These are phyloP conservation scores for Neovahlkampfia damariscottae DNA, from an alignment of 78 protist species.

Conservation along the genomic window DNA sequence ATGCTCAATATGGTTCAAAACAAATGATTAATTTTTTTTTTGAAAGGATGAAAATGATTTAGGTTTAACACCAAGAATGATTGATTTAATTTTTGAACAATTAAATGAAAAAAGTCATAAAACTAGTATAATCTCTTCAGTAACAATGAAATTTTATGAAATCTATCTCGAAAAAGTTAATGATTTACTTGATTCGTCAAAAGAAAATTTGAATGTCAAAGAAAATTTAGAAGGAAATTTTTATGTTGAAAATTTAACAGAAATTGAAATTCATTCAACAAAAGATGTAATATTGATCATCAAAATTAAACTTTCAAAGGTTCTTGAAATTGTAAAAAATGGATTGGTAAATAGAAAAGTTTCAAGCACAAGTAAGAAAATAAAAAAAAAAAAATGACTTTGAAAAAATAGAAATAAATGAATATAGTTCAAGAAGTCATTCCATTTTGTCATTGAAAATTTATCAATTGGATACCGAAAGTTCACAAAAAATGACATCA, in stretches of 20 bases:
- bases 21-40: background rate
- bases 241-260: constrained; percentile 1
- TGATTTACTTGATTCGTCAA: constrained; percentile 54
- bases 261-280: background rate
- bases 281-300: background rate
- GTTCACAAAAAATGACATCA: background rate
- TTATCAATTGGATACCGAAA: background rate
- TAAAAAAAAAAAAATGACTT: constrained; percentile 4
- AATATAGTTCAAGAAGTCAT: constrained; percentile 49
- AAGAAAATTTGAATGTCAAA: constrained; percentile 13
- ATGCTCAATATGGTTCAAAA: background rate
- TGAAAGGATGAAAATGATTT: background rate
- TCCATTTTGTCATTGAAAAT: constrained; percentile 38
- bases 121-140: constrained; percentile 27
- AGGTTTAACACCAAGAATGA: background rate
- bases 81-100: background rate
- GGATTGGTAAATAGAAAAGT: background rate
- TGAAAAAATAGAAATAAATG: constrained; percentile 36
- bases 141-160: constrained; percentile 62
- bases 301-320: background rate
- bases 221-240: background rate
- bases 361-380: background rate
- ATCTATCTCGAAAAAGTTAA: constrained; percentile 76
- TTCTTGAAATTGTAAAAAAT: too few species aligned
- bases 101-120: background rate